phyloP scores from a whole-genome alignment of 257 asterid genomes.

The Nicotiana sylvestris region DNA sequence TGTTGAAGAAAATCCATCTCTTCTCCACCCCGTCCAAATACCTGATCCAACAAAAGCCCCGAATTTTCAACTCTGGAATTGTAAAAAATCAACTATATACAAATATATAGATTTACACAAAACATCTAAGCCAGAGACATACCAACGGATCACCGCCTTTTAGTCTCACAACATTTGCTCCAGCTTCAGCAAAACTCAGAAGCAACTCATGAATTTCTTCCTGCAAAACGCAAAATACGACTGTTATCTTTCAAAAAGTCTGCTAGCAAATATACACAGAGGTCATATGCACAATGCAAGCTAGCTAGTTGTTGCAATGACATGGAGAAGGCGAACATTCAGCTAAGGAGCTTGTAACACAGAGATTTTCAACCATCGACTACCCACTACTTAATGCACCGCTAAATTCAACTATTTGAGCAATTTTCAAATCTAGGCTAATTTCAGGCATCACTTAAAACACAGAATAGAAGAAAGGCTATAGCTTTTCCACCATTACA shows the following conservation, averaged over 20 bases:
- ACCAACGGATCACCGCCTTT: slow-evolving; percentile 99
- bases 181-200: slow-evolving; percentile 92
- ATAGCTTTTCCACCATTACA: background rate
- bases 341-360: background rate
- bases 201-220: slow-evolving; percentile 96
- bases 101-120: background rate
- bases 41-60: slow-evolving; percentile 39
- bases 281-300: background rate
- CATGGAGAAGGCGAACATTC: background rate
- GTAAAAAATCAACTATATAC: background rate
- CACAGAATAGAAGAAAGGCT: background rate
- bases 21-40: slow-evolving; percentile 97
- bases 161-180: slow-evolving; percentile 94
- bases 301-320: background rate
- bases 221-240: slow-evolving; percentile 28
- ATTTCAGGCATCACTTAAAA: background rate
- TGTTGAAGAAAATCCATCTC: slow-evolving; percentile 96
- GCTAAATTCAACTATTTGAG: background rate
- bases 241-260: too few species aligned
- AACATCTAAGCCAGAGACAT: slow-evolving; percentile 15
- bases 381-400: background rate
- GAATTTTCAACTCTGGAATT: background rate
- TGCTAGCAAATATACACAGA: background rate
- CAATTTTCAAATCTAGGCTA: background rate
- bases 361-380: background rate